These are phyloP conservation scores for Rhytidhysteron rufulum DNA, from an alignment of 2,329 filamentous ascomycete genomes.

Conservation along the genomic window DNA sequence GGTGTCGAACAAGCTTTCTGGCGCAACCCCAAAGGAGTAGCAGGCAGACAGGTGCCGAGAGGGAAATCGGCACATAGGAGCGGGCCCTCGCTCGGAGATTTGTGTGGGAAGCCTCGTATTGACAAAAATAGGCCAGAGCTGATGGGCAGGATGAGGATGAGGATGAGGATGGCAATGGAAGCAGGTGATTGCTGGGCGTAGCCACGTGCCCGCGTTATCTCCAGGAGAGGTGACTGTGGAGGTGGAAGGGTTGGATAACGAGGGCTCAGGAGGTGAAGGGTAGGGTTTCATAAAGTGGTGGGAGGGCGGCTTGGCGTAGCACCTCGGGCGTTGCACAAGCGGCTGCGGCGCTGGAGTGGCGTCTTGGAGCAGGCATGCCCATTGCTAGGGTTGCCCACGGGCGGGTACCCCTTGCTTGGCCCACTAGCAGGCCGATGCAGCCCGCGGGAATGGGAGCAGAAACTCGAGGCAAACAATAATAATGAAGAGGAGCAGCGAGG, in stretches of 20 bases:
- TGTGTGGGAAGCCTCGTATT: too few species aligned
- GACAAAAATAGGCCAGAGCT: not conserved
- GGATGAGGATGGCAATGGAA: too few species aligned
- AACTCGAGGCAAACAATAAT: too few species aligned
- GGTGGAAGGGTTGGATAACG: not conserved
- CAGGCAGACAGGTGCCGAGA: too few species aligned
- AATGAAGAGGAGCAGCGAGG: too few species aligned
- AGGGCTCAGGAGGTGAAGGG: not conserved
- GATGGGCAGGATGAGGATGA: not conserved
- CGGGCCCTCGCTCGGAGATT: too few species aligned
- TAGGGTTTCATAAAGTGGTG: not conserved
- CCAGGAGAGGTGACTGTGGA: not conserved
- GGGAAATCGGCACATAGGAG: too few species aligned
- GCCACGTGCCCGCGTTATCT: not conserved
- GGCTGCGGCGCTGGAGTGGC: not conserved
- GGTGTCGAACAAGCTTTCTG: too few species aligned
- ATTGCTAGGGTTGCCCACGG: not conserved
- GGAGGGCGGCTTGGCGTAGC: not conserved
- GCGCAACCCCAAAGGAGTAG: too few species aligned
- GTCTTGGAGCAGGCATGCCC: not conserved
- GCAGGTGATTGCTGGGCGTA: not conserved
- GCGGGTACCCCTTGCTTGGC: too few species aligned
- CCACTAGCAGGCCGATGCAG: too few species aligned
- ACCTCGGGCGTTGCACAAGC: not conserved
- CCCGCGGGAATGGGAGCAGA: too few species aligned